Evolutionary conservation across 768 basidiomycete species (phyloP).

Genomic region (Pleurotus cornucopiae): DNA sequence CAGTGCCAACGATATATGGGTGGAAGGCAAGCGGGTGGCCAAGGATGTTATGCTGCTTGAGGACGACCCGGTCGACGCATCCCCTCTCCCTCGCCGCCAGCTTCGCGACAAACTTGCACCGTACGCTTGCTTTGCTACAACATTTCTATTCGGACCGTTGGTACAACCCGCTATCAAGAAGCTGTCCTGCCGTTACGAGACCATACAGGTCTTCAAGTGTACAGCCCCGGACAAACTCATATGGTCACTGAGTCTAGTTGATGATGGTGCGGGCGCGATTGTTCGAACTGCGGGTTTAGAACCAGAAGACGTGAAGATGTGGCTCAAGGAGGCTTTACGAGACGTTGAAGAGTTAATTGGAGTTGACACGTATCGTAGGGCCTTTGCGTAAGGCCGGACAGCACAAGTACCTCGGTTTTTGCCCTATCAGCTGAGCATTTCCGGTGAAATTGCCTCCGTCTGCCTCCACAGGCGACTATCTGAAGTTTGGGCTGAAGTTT

Average conservation of each 20-base stretch:
- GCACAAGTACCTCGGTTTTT: background rate
- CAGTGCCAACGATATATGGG: slow-evolving; percentile 79
- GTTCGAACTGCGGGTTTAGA: slow-evolving; percentile 74
- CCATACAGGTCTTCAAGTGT: slow-evolving; percentile 61
- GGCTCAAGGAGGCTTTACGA: slow-evolving; percentile 56
- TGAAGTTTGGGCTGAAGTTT: no score
- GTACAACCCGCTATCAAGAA: slow-evolving; percentile 41
- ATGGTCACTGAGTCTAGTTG: slow-evolving; percentile 76
- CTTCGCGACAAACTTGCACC: slow-evolving; percentile 65
- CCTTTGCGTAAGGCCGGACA: slow-evolving; percentile 40
- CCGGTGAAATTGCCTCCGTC: no score
- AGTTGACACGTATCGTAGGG: slow-evolving; percentile 56
- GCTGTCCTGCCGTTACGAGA: slow-evolving; percentile 45
- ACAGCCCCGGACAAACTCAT: slow-evolving; percentile 58
- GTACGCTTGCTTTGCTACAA: slow-evolving; percentile 87
- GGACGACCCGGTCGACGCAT: slow-evolving; percentile 21
- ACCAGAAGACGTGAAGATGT: slow-evolving; percentile 68
- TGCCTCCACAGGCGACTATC: no score
- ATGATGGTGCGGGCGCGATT: slow-evolving; percentile 42
- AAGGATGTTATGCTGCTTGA: slow-evolving; percentile 80
- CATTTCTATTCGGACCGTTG: slow-evolving; percentile 74
- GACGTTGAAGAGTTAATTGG: slow-evolving; percentile 55
- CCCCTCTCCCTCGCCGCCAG: slow-evolving; percentile 33
- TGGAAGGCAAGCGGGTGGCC: slow-evolving; percentile 60
- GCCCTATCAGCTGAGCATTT: background rate